phyloP scores from a whole-genome alignment of 2,329 filamentous ascomycete species.

The Colletotrichum lini region DNA sequence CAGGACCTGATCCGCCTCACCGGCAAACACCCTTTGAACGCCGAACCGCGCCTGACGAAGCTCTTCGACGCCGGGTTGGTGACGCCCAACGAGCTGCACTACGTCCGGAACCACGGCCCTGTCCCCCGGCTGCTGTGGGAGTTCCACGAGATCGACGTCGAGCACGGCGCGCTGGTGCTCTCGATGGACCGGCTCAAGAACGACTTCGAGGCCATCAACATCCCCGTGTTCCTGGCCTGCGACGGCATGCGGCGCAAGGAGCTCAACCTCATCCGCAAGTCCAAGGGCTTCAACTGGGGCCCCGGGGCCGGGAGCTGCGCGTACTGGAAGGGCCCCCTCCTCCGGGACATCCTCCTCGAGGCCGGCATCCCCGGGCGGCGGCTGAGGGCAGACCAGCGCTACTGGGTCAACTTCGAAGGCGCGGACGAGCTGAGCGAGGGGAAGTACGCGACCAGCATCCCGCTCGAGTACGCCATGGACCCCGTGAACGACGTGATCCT shows the following conservation, averaged over 20 bases:
- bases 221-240: conserved; percentile 63
- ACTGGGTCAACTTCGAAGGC: conserved; percentile 66
- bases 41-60: conserved; percentile 58
- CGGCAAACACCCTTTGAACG: conserved; percentile 68
- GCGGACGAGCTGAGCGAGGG: conserved; percentile 62
- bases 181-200: conserved; percentile 61
- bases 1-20: conserved; percentile 63
- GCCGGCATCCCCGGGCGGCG: conserved; percentile 52
- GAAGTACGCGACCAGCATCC: conserved; percentile 63
- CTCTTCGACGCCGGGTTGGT: conserved; percentile 64
- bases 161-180: conserved; percentile 54
- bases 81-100: conserved; percentile 66
- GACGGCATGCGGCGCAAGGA: conserved; percentile 67
- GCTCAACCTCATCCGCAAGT: conserved; percentile 64
- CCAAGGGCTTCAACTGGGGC: conserved; percentile 65
- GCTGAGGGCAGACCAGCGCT: conserved; percentile 28
- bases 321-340: conserved; percentile 64
- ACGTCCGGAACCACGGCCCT: conserved; percentile 67
- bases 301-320: conserved; percentile 62
- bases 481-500: conserved; percentile 63
- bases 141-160: conserved; percentile 62
- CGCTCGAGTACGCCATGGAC: conserved; percentile 64
- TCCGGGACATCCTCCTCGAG: conserved; percentile 60
- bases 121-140: conserved; percentile 67
- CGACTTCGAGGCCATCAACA: conserved; percentile 61